Conservation (phyloP, 371 early-diverging fungal species). For the Apophysomyces trapeziformis region DNA sequence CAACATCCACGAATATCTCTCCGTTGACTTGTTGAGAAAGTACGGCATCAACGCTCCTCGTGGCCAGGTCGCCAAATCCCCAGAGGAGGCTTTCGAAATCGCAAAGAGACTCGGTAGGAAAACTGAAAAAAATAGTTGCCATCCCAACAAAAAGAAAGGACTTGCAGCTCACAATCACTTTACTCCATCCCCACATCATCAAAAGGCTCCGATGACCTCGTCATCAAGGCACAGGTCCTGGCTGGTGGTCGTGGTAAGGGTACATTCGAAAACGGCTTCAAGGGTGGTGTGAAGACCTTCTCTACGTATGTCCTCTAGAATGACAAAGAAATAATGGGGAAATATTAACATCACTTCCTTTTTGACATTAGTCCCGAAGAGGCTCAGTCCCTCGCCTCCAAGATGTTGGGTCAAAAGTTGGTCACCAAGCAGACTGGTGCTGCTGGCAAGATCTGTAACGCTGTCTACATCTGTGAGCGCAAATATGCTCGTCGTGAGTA, state of each 20-base stretch:
- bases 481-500: constrained; percentile 95
- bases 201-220: constrained; percentile 82
- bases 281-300: constrained; percentile 96
- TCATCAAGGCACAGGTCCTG: constrained; percentile 98
- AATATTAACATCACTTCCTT: no score
- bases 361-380: constrained; percentile 72
- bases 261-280: constrained; percentile 90
- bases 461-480: constrained; percentile 94
- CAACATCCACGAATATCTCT: constrained; percentile 97
- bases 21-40: constrained; percentile 88
- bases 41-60: constrained; percentile 93
- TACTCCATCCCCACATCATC: neutral
- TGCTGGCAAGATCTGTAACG: constrained; percentile 93
- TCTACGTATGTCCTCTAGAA: constrained; percentile 74
- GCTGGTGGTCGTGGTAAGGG: constrained; percentile 99
- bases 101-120: constrained; percentile 82
- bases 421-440: constrained; percentile 98
- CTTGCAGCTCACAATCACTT: no score
- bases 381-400: constrained; percentile 84
- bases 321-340: no score
- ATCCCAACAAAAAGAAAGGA: no score
- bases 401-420: constrained; percentile 97
- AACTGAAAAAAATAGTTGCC: no score
- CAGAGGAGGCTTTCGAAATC: constrained; percentile 87
- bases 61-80: constrained; percentile 88